Evolutionary conservation across 805 yeast genomes (phyloP).

Genomic region (Saccharomyces mikatae): DNA sequence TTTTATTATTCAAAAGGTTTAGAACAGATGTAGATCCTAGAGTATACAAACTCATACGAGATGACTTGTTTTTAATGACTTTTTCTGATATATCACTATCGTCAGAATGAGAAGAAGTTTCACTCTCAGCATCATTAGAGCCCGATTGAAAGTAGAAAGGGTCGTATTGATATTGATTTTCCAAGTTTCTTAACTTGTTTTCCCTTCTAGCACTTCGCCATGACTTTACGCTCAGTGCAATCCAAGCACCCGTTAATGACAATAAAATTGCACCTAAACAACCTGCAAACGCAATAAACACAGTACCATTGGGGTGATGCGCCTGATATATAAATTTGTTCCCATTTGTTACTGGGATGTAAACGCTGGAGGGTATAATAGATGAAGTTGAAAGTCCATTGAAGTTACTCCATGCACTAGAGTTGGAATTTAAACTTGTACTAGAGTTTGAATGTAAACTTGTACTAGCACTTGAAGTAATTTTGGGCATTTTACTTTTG

Average conservation of each 20-base stretch:
- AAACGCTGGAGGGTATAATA: constrained; percentile 9
- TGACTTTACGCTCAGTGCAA: constrained; percentile 18
- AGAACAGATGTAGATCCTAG: constrained; percentile 27
- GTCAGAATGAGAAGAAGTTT: constrained; percentile 6
- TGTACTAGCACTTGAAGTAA: background rate
- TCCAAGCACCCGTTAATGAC: constrained; percentile 17
- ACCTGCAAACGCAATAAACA: constrained; percentile 70
- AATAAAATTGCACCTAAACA: constrained; percentile 47
- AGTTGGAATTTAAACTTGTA: background rate
- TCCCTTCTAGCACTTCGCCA: constrained; percentile 26
- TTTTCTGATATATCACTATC: constrained; percentile 21
- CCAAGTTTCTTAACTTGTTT: constrained; percentile 13
- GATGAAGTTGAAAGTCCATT: constrained; percentile 1
- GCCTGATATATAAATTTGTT: constrained; percentile 52
- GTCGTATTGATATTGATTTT: constrained; percentile 14
- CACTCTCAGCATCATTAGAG: background rate
- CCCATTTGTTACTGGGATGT: constrained; percentile 16
- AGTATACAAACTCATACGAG: constrained; percentile 26
- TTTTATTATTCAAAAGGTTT: constrained; percentile 16
- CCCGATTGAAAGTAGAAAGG: constrained; percentile 9
- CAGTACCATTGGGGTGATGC: constrained; percentile 56
- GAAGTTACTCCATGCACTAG: background rate
- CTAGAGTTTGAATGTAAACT: background rate
- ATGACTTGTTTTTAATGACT: constrained; percentile 14
- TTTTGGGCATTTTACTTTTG: background rate